Base-by-base conservation (phyloP, 2,329 filamentous ascomycete species). In the Parastagonospora nodorum region DNA sequence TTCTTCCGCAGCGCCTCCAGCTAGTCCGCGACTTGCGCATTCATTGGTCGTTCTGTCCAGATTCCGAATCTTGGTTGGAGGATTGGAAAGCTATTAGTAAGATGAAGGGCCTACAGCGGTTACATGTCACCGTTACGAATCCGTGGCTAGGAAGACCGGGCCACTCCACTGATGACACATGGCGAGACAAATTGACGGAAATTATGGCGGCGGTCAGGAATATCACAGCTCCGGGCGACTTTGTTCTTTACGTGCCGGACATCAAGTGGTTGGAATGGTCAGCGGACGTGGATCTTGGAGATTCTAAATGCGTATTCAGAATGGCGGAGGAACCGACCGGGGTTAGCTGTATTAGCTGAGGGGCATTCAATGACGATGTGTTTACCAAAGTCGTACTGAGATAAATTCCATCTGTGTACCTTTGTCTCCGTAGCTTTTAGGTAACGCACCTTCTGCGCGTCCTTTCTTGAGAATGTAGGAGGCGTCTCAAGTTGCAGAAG, bases 231-330 rank as follows among this genome's bases (percentile, higher is more conserved):
- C 57, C 53, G 1, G 27, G 27, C 5, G 39, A 51, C 10, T 67
- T 66, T 37, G 47, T 60, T 10, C 29, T 67, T 9, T 50, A 45
- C 12, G 52, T 67, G 41, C 61, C 63, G 8, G 51, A 38, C 55
- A 44, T 35, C 47, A 44, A 30, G 19, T 24, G 19, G 19, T 3
- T 24, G 19, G 19, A 24, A 5, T 59, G 57, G 31, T 53, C 53
- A 5, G 55, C 48, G 1, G 42, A 48, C 19, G 24, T 59, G 3
- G 52, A 62, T 12, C 5, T 56, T 19, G 55, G 55, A 10, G 27
- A 48, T 4, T 61, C 60, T 4, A 51, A 41, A 16, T 60, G 57
- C 28, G 11, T 50, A 9, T 54, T 61, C 6, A 19, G 45, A 16
- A 38, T 55, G 19, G 55, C 61, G 24, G 33, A 37, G 16, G 16